Evolutionary conservation across 192 early-diverging fungal species (phyloP).

Genomic region (Pilobolus umbonatus): DNA sequence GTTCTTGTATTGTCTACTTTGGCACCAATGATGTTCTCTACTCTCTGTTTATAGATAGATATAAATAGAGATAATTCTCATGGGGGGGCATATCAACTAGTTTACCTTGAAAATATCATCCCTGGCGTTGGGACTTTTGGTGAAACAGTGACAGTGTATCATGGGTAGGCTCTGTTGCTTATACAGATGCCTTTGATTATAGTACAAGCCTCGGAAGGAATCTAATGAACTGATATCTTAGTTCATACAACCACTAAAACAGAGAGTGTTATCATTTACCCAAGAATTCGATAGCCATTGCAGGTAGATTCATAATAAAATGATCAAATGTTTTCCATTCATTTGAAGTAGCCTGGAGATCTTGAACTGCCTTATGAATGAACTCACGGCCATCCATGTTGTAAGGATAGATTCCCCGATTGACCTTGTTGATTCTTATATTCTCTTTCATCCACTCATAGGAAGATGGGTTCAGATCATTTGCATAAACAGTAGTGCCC

Average conservation of each 20-base stretch:
- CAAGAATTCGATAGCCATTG: conserved; percentile 92
- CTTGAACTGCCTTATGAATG: conserved; percentile 68
- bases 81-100: too few species aligned
- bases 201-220: conserved; percentile 69
- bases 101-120: conserved; percentile 21
- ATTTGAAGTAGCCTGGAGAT: conserved; percentile 45
- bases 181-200: conserved; percentile 3
- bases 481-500: conserved; percentile 85
- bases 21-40: conserved; percentile 46
- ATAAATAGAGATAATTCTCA: too few species aligned
- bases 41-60: conserved; percentile 46
- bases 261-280: conserved; percentile 38
- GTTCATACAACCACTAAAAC: background rate
- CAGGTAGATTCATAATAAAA: conserved; percentile 99
- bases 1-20: conserved; percentile 28
- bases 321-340: conserved; percentile 80
- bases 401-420: conserved; percentile 41
- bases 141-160: conserved; percentile 95
- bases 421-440: conserved; percentile 77
- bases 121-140: conserved; percentile 66
- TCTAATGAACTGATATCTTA: conserved; percentile 43
- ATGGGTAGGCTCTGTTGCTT: conserved; percentile 58
- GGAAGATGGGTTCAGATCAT: conserved; percentile 94
- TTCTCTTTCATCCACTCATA: conserved; percentile 79
- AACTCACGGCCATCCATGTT: conserved; percentile 92